Percentiles rank a stretch among this genome's conserved stretches.
Conservation (phyloP, 2,329 filamentous ascomycete genomes). For the Cryphonectria nitschkei region DNA sequence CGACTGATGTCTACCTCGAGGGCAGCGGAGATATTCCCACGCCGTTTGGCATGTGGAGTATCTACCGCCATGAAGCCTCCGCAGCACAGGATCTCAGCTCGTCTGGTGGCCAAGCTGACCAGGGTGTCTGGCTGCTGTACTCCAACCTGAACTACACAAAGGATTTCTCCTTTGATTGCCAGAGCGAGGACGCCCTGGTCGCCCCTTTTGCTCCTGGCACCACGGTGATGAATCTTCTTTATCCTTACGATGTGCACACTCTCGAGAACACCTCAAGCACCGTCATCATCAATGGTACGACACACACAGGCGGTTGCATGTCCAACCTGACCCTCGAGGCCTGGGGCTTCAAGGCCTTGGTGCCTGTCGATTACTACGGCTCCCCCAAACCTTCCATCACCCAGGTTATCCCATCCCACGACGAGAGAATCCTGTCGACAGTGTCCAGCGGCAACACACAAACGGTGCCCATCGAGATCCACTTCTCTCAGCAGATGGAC, state of each 20-base stretch:
- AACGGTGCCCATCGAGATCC: conserved; percentile 39
- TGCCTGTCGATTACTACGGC: conserved; percentile 54
- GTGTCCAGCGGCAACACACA: conserved; percentile 43
- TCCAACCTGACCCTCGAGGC: conserved; percentile 53
- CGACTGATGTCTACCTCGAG: conserved; percentile 33
- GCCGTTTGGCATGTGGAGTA: conserved; percentile 59
- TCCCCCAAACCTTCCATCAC: conserved; percentile 61
- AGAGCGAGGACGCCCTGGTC: conserved; percentile 51
- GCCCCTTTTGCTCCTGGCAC: conserved; percentile 58
- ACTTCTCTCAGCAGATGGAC: conserved; percentile 65
- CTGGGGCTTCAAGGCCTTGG: conserved; percentile 64
- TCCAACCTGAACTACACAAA: conserved; percentile 52
- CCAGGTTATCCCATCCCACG: conserved; percentile 63
- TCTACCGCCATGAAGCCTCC: conserved; percentile 54
- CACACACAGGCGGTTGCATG: conserved; percentile 58
- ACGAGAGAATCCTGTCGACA: conserved; percentile 39
- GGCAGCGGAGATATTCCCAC: conserved; percentile 44
- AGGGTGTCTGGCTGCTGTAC: conserved; percentile 54
- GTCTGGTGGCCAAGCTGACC: conserved; percentile 36
- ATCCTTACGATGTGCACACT: conserved; percentile 60
- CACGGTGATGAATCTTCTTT: conserved; percentile 65
- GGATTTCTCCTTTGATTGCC: conserved; percentile 62
- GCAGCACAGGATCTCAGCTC: conserved; percentile 54
- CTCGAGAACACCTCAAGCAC: conserved; percentile 50
- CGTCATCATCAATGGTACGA: conserved; percentile 51